These are phyloP conservation scores for Solanum sparsipilum DNA, from an alignment of 257 asterid species.

Conservation along the genomic window DNA sequence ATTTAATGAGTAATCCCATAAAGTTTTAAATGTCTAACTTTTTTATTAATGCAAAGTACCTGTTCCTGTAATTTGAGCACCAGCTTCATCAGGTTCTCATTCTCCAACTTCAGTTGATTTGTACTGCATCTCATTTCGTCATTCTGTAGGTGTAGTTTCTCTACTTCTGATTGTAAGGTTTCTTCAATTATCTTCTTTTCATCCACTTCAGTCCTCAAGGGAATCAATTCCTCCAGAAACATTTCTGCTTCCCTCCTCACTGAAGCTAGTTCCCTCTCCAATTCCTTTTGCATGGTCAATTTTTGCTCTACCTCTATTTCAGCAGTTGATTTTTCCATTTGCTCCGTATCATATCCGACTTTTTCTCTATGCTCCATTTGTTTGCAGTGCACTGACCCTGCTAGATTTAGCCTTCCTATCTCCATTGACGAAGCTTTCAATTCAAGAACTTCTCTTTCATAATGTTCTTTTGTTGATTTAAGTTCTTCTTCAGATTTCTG, in stretches of 20 bases:
- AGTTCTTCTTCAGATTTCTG: slow-evolving; percentile 45
- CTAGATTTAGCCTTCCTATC: slow-evolving; percentile 2
- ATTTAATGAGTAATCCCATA: neutral
- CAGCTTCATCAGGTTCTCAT: slow-evolving; percentile 49
- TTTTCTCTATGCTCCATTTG: neutral
- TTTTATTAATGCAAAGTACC: slow-evolving; percentile 21
- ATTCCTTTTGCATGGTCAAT: slow-evolving; percentile 41
- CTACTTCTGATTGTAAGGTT: slow-evolving; percentile 49
- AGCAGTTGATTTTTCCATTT: slow-evolving; percentile 8
- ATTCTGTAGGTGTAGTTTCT: slow-evolving; percentile 38
- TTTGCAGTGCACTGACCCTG: neutral
- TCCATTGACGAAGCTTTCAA: slow-evolving; percentile 1
- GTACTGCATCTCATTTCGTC: slow-evolving; percentile 36
- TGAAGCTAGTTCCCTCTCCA: slow-evolving; percentile 35
- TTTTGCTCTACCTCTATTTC: slow-evolving; percentile 20
- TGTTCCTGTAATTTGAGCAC: slow-evolving; percentile 38
- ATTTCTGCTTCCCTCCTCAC: slow-evolving; percentile 48
- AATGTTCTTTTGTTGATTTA: slow-evolving; percentile 22
- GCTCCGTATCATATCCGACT: slow-evolving; percentile 2
- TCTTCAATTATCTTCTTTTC: slow-evolving; percentile 54
- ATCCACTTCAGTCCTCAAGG: slow-evolving; percentile 44
- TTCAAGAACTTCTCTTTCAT: slow-evolving; percentile 24
- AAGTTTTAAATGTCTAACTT: neutral
- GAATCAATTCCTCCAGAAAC: slow-evolving; percentile 31
- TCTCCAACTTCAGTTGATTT: slow-evolving; percentile 48